Evolutionary conservation across 2,329 filamentous ascomycete genomes (phyloP).

Genomic region (Colletotrichum sp.): DNA sequence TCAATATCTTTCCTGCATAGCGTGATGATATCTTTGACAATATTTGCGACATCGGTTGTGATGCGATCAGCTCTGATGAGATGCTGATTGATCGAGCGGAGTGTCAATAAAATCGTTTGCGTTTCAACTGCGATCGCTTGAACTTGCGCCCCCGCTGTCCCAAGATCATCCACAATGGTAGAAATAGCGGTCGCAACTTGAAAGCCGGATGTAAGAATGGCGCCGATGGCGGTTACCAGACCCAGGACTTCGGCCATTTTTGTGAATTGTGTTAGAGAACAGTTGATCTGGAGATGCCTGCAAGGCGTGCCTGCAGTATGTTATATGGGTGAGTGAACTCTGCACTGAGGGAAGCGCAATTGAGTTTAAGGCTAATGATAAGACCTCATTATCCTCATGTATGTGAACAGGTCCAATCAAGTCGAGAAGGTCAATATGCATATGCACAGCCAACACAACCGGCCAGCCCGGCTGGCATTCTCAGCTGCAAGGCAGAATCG

Average conservation of each 20-base stretch:
- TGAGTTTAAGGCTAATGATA: not conserved
- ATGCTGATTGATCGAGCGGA: not conserved
- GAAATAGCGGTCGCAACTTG: not conserved
- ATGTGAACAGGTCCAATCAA: not conserved
- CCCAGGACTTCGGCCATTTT: not conserved
- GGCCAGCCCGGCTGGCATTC: not conserved
- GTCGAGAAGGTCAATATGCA: not conserved
- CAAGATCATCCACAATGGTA: not conserved
- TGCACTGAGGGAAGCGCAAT: not conserved
- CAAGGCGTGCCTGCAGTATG: not conserved
- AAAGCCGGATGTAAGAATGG: not conserved
- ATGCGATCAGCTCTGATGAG: fast-evolving
- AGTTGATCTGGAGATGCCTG: not conserved
- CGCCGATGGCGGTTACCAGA: not conserved
- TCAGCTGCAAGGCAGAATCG: not conserved
- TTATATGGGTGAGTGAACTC: not conserved
- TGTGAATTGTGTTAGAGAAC: not conserved
- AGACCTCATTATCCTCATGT: too few relatives aligned
- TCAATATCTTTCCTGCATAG: not conserved
- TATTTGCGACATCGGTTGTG: not conserved
- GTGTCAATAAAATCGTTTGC: not conserved
- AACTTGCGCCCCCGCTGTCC: not conserved
- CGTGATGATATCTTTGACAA: fast-evolving
- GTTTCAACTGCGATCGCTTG: not conserved
- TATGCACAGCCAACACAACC: not conserved